A percentile compares a stretch with the other conserved stretches of the same genome.
Evolutionary conservation across 2,329 filamentous ascomycete species (phyloP).

Genomic region (Grosmannia serpens): DNA sequence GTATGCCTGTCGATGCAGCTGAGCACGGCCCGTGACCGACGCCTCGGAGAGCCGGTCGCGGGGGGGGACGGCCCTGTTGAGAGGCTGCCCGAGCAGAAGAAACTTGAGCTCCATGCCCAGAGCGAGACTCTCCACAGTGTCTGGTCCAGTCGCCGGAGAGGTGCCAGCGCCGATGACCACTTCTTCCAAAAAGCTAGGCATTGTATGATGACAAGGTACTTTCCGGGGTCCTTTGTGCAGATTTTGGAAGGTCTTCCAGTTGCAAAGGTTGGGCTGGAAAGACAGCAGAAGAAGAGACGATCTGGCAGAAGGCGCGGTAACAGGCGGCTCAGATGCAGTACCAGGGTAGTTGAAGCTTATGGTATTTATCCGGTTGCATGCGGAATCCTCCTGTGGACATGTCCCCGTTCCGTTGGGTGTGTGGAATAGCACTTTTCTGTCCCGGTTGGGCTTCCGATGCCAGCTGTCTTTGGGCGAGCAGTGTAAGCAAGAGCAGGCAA

Average conservation of each 20-base stretch:
- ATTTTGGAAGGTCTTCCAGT: neutral
- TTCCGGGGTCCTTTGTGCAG: neutral
- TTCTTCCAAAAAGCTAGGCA: neutral
- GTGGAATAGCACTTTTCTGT: neutral
- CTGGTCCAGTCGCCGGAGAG: neutral
- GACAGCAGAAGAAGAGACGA: neutral
- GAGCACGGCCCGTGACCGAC: neutral
- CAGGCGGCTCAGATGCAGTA: neutral
- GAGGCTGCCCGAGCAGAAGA: conserved; percentile 17
- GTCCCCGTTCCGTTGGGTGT: neutral
- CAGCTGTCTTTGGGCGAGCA: neutral
- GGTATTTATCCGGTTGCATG: neutral
- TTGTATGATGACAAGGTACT: neutral
- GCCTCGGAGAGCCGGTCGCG: neutral
- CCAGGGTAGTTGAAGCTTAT: neutral
- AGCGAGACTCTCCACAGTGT: conserved; percentile 13
- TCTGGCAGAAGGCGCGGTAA: neutral
- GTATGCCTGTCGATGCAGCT: conserved; percentile 13
- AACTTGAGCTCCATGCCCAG: conserved; percentile 24
- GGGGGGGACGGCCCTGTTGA: neutral
- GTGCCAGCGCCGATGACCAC: neutral
- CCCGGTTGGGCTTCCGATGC: neutral
- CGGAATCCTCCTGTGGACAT: neutral
- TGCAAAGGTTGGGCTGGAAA: neutral
- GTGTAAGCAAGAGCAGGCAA: neutral